These are phyloP conservation scores for Aspergillus sclerotiicarbonarius DNA, from an alignment of 495 filamentous ascomycete genomes.

Conservation along the genomic window DNA sequence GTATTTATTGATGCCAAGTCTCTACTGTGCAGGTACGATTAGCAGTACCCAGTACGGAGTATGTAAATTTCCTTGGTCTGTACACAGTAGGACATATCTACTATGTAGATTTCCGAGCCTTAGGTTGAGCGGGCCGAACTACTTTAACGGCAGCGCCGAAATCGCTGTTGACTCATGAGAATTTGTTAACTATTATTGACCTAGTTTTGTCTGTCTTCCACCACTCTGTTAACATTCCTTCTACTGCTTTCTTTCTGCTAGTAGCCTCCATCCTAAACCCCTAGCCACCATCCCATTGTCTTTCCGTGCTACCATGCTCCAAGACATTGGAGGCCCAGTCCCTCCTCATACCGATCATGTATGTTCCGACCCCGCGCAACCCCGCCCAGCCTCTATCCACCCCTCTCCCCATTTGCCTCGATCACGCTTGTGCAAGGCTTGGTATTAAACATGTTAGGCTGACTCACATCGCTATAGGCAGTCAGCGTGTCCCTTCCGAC, in stretches of 20 bases:
- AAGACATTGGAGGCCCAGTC: constrained; percentile 42
- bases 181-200: background rate
- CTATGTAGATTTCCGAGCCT: constrained; percentile 2
- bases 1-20: too few species aligned
- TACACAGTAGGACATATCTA: too few species aligned
- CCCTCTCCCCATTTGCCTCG: background rate
- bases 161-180: constrained; percentile 23
- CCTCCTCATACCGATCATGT: constrained; percentile 57
- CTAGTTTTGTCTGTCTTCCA: background rate
- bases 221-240: background rate
- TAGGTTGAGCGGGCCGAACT: too few species aligned
- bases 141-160: constrained; percentile 28
- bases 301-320: constrained; percentile 32
- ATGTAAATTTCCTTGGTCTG: background rate
- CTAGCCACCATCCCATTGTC: background rate
- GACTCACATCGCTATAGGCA: constrained; percentile 55
- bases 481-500: constrained; percentile 95
- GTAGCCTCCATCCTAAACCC: background rate
- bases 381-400: background rate
- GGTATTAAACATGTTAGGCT: background rate
- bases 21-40: too few species aligned
- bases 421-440: background rate
- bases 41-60: background rate
- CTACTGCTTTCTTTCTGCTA: background rate
- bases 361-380: constrained; percentile 31